Conservation (phyloP, 208 protist genomes). For the Acanthamoeba polyphaga region DNA sequence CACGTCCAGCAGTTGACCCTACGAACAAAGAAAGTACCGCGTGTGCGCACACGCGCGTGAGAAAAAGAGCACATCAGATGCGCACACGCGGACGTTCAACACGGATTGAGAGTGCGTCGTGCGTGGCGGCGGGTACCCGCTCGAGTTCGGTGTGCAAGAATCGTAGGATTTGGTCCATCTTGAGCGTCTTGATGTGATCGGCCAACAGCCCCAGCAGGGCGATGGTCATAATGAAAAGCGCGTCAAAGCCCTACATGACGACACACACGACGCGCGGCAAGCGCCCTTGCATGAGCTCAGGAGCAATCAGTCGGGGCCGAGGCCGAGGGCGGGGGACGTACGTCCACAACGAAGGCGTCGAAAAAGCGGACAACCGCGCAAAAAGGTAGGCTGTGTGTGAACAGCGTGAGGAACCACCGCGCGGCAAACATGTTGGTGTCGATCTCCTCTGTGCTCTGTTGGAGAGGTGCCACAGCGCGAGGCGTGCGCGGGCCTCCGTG, state of each 20-base stretch:
- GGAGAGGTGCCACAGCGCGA: not conserved
- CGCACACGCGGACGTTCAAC: not conserved
- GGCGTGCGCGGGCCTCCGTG: no score
- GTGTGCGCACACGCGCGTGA: not conserved
- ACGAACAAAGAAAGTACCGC: not conserved
- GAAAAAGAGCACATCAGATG: not conserved
- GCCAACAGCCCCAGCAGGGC: not conserved
- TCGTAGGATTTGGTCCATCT: constrained; percentile 17
- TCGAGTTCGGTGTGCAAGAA: not conserved
- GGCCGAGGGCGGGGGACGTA: not conserved
- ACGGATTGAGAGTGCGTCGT: not conserved
- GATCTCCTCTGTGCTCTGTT: not conserved
- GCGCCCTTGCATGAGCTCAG: no score
- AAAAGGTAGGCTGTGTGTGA: constrained; percentile 36
- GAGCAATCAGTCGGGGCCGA: no score
- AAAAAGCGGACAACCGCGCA: constrained; percentile 6
- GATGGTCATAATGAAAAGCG: not conserved
- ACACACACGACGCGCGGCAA: not conserved
- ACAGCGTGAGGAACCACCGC: constrained; percentile 77
- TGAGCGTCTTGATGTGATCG: constrained; percentile 7
- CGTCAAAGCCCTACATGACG: not conserved
- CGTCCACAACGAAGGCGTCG: constrained; percentile 65
- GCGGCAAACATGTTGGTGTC: constrained; percentile 64
- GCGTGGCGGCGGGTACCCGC: not conserved
- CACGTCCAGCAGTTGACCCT: not conserved